Evolutionary conservation across 2,329 filamentous ascomycete genomes (phyloP), one percentile per base, ranked within the genome.

Genomic region (Xylaria sp.): DNA sequence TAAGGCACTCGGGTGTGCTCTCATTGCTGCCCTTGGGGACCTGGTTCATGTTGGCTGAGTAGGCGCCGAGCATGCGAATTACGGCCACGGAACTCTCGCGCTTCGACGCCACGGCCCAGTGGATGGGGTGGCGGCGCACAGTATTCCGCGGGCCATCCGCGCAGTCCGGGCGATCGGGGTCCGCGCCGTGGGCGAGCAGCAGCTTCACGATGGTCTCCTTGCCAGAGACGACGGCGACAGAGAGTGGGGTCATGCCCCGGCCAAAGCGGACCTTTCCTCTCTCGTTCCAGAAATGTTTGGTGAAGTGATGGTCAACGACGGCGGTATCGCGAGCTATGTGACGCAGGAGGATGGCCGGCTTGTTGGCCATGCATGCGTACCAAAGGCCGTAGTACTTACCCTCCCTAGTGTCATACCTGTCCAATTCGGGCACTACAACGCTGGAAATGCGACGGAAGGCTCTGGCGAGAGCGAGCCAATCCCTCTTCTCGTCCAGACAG

Each of bases 141-240:
- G 31, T 7, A 35, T 35, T 35, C 31, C 31, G 7, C 13, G 31
- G 31, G 13, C 7, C 31, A 7, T 13, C 31, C 7, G 13, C 31
- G 31, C 7, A 2, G 29, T 62, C 63, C 9, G 46, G 46, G 17
- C 38, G 33, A 27, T 61, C 59, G 1, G 58, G 15, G 15, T 64
- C 41, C 10, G 63, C 63, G 21, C 54, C 51, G 31, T 64, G 38
- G 33, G 21, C 40, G 10, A 66, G 58, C 29, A 66, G 58, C 11
- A 47, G 10, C 27, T 31, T 27, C 40, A 62, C 54, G n/a, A 47
- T 41, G 7, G 4, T 11, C 2, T 44, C 5, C 13, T 13, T 29
- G 1, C 51, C 60, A n/a, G 41, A 33, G 6, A 23, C 2, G 19
- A 53, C 37, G 13, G 60, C 49, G 21, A 60, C 57, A 43, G 38